Evolutionary conservation across 2,329 filamentous ascomycete genomes (phyloP).

Genomic region (Talaromyces sp.): DNA sequence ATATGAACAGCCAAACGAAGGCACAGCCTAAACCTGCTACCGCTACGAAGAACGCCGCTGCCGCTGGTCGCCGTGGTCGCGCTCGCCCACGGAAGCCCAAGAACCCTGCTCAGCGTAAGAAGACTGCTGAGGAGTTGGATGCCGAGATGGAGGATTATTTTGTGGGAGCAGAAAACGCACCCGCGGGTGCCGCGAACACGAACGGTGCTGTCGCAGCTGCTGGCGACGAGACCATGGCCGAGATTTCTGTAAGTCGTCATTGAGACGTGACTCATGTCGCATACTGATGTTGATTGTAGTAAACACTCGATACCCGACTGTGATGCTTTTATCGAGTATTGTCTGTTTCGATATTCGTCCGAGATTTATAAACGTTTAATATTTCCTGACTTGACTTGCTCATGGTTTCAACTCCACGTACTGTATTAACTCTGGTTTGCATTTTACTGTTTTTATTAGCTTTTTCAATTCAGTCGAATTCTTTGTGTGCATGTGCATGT

Average conservation of each 20-base stretch:
- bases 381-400: background rate
- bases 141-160: slow-evolving; percentile 98
- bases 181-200: slow-evolving; percentile 41
- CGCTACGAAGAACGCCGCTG: slow-evolving; percentile 58
- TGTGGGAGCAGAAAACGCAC: slow-evolving; percentile 38
- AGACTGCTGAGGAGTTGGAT: slow-evolving; percentile 93
- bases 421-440: no score
- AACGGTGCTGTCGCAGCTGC: slow-evolving; percentile 46
- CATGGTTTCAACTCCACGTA: no score
- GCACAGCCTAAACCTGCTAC: slow-evolving; percentile 78
- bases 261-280: background rate
- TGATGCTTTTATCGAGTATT: background rate
- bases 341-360: background rate
- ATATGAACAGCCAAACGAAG: slow-evolving; percentile 54
- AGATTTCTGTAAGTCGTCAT: slow-evolving; percentile 47
- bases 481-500: no score
- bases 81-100: slow-evolving; percentile 52
- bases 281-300: background rate
- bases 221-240: slow-evolving; percentile 52
- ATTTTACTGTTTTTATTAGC: background rate
- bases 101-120: slow-evolving; percentile 65
- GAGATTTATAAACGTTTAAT: background rate
- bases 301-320: slow-evolving; percentile 2
- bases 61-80: slow-evolving; percentile 43
- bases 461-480: background rate